Base-by-base conservation (phyloP, 2,329 filamentous ascomycete species). In the Didymella pomorum region DNA sequence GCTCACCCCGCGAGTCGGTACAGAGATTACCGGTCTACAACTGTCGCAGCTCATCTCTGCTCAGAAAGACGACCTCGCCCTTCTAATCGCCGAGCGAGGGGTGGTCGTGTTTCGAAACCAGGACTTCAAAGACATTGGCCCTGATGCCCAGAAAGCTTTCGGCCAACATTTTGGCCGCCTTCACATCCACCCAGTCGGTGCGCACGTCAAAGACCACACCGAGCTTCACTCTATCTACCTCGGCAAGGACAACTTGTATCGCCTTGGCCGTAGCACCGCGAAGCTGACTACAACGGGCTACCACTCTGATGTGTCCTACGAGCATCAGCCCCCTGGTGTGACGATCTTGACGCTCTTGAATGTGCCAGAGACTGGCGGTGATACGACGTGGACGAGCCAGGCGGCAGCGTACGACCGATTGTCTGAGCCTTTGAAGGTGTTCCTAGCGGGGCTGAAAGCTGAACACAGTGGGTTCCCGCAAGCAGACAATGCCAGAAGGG, bases 271-370 rank as follows among this genome's bases (percentile, higher is more conserved):
- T 16, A 69, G 65, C 52, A 48, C 41, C 16, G 52, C 37, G 12
- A 65, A 56, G 37, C 53, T 71, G 23, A 82, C 79, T 3, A 81
- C 79, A 1, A 83, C 79, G 9, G 72, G 81, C 18, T 82, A 81
- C 78, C 80, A 82, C 52, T 80, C 81, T 60, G 80, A 82, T 63
- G 79, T 81, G 44, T 81, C 79, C 53, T 82, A 81, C 55, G 80
- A 82, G 61, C 60, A 79, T 57, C 80, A 35, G 16, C 31, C 31
- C 16, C 16, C 16, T 35, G 31, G 31, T 11, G 9, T 35, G 8
- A 35, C 31, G 16, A 14, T n/a, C 16, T n/a, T 35, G 31, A 35
- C 31, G 31, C 16, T 35, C 6, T 35, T 35, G 16, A 14, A 35
- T 6, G 16, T 35, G 2, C 31, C 31, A n/a, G 31, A 35, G 31